These are phyloP conservation scores for Monilinia fructicola DNA, from an alignment of 2,329 filamentous ascomycete genomes.

Conservation along the genomic window DNA sequence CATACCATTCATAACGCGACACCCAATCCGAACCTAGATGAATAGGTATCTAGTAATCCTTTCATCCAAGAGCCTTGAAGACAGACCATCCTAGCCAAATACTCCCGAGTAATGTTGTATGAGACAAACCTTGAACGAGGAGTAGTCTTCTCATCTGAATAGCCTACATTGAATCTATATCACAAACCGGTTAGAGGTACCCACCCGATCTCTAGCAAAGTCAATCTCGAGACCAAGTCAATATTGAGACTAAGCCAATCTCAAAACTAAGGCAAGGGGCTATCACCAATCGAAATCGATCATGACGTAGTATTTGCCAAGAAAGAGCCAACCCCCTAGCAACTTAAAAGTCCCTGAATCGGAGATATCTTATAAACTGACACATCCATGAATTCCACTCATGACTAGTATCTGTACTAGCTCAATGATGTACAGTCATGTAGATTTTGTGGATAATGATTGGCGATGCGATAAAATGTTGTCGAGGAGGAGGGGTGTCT, in stretches of 20 bases:
- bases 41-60: too few relatives aligned
- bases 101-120: neutral
- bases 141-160: neutral
- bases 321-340: neutral
- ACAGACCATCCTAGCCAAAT: neutral
- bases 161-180: neutral
- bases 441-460: too few relatives aligned
- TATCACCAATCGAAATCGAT: neutral
- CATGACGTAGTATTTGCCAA: neutral
- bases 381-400: too few relatives aligned
- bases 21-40: too few relatives aligned
- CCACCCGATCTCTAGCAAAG: neutral
- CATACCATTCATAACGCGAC: too few relatives aligned
- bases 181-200: neutral
- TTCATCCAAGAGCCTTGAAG: neutral
- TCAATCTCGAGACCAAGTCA: neutral
- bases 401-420: too few relatives aligned
- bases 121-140: neutral
- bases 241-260: neutral
- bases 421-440: neutral
- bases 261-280: neutral
- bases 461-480: neutral
- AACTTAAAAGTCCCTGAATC: too few relatives aligned
- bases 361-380: neutral
- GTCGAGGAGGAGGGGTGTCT: neutral